Conservation (phyloP, 2,329 filamentous ascomycete genomes). For the Hymenoscyphus infarciens region DNA sequence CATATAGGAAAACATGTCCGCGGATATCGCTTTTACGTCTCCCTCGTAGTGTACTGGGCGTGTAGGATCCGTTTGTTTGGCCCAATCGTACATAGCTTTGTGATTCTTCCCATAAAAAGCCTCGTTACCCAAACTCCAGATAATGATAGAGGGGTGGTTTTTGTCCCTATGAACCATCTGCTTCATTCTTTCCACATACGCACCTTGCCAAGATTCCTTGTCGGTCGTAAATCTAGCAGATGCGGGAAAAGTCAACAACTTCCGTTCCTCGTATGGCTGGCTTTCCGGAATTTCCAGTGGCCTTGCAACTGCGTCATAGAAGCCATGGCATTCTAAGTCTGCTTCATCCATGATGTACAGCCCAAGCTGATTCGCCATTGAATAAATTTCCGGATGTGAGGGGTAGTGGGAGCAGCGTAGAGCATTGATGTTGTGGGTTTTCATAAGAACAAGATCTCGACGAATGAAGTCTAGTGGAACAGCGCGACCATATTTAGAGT, state of each 20-base stretch:
- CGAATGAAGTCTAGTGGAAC: slow-evolving; percentile 49
- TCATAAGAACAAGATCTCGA: slow-evolving; percentile 50
- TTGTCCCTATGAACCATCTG: slow-evolving; percentile 54
- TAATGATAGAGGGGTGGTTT: slow-evolving; percentile 52
- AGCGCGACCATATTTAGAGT: slow-evolving; percentile 51
- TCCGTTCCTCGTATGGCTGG: slow-evolving; percentile 43
- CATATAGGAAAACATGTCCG: slow-evolving; percentile 55
- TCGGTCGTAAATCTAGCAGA: slow-evolving; percentile 51
- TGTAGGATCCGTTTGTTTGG: slow-evolving; percentile 48
- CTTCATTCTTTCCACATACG: slow-evolving; percentile 54
- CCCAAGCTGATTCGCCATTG: slow-evolving; percentile 60
- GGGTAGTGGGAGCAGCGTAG: slow-evolving; percentile 66
- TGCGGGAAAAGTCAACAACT: slow-evolving; percentile 40
- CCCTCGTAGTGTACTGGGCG: slow-evolving; percentile 55
- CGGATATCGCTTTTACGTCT: slow-evolving; percentile 47
- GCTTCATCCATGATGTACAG: slow-evolving; percentile 61
- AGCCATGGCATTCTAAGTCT: slow-evolving; percentile 53
- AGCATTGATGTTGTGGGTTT: slow-evolving; percentile 62
- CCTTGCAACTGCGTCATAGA: slow-evolving; percentile 39
- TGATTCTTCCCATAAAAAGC: slow-evolving; percentile 55
- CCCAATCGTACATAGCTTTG: slow-evolving; percentile 52
- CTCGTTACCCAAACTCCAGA: slow-evolving; percentile 58
- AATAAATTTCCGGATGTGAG: slow-evolving; percentile 57
- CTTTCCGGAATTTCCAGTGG: slow-evolving; percentile 18
- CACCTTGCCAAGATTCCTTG: slow-evolving; percentile 47